These are phyloP conservation scores for Aureobasidium mangrovei DNA, from an alignment of 2,329 filamentous ascomycete genomes.

Conservation along the genomic window DNA sequence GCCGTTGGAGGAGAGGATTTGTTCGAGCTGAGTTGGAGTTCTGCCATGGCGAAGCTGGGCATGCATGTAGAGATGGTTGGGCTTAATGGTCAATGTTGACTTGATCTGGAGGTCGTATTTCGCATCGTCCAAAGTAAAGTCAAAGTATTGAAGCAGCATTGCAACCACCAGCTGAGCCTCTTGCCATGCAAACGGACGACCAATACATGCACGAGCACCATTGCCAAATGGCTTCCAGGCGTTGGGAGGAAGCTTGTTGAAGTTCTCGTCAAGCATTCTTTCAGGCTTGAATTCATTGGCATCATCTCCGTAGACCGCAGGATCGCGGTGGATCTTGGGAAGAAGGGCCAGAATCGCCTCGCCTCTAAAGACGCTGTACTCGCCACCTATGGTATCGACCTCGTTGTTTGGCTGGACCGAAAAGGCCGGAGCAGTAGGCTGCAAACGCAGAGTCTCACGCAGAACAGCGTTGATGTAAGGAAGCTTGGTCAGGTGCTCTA, in stretches of 20 bases:
- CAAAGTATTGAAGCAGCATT: slow-evolving; percentile 62
- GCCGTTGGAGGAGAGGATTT: slow-evolving; percentile 23
- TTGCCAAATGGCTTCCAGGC: slow-evolving; percentile 59
- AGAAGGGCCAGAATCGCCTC: slow-evolving; percentile 45
- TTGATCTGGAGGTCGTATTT: slow-evolving; percentile 49
- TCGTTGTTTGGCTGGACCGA: slow-evolving; percentile 47
- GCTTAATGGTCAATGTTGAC: slow-evolving; percentile 54
- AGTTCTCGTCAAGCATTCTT: slow-evolving; percentile 61
- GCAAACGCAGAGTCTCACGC: slow-evolving; percentile 54
- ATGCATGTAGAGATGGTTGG: slow-evolving; percentile 54
- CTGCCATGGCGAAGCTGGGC: slow-evolving; percentile 46
- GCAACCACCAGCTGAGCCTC: slow-evolving; percentile 56
- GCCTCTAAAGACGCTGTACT: slow-evolving; percentile 49
- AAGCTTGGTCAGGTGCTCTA: slow-evolving; percentile 55
- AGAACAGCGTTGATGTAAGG: slow-evolving; percentile 59
- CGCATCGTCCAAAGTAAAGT: slow-evolving; percentile 55
- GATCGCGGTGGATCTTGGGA: slow-evolving; percentile 51
- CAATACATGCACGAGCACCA: slow-evolving; percentile 62
- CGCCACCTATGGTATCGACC: slow-evolving; percentile 45
- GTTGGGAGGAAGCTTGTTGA: slow-evolving; percentile 37
- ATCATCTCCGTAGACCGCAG: slow-evolving; percentile 55
- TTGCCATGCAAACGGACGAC: slow-evolving; percentile 66
- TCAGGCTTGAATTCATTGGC: slow-evolving; percentile 60
- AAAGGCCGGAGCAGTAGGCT: slow-evolving; percentile 52
- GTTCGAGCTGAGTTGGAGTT: slow-evolving; percentile 36